Evolutionary conservation across 768 basidiomycete genomes (phyloP), one percentile per base, ranked within the genome.

Genomic region (Leccinum ochraceum): DNA sequence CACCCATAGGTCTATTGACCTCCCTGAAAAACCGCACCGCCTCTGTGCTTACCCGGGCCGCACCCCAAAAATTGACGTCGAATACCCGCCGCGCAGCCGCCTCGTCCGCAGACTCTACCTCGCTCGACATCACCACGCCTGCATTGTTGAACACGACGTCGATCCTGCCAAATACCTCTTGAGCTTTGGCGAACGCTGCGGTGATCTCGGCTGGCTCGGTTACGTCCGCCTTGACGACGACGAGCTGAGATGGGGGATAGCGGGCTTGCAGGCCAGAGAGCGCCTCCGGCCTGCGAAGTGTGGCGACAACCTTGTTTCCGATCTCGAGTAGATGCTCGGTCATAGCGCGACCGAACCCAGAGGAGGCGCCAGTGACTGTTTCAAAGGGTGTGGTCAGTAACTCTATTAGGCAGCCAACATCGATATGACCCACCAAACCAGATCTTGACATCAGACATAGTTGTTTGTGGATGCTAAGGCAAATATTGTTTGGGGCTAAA

Each of bases 81-180:
- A 81, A 77, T 59, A 74, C 20, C 11, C 56, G 59, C 6, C 76
- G 71, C 6, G 77, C 77, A 0, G 67, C 65, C 2, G 65, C 62
- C 9, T 76, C 75, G 16, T 67, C 64, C 16, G 69, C 56, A 8
- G 62, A 71, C 65, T 80, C 81, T n/a, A 77, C 58, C 60, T 81
- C 78, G 1, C 68, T 71, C 1, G 69, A 32, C 16, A 57, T 60
- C 66, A 7, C 65, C 56, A 53, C 44, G 10, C 74, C 78, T 0
- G 76, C 75, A 49, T 76, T 78, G 64, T 72, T 76, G 63, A 76
- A 74, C n/a, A 79, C 78, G 53, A 77, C 71, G 44, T 79, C 77
- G 16, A 77, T 61, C n/a, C 72, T 63, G 13, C 75, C 77, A 59
- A 79, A 78, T 5, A 57, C 57, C 17, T 63, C 54, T 24, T 70